Percentiles rank a stretch among this genome's conserved stretches.
Evolutionary conservation across 176 grass and related monocot species (phyloP).

Genomic region (Neostapfia colusana): DNA sequence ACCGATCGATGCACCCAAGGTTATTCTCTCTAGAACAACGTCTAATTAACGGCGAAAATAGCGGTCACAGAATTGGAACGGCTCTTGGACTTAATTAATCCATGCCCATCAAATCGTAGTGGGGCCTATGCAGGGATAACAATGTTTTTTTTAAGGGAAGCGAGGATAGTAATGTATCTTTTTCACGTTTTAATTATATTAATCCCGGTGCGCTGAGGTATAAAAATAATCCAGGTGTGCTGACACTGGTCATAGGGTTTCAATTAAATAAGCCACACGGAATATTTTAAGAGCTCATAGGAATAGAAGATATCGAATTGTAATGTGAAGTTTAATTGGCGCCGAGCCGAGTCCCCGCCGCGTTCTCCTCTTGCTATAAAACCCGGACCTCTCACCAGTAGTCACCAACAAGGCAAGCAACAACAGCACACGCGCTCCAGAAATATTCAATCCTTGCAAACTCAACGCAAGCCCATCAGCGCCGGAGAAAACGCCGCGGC

Average conservation of each 20-base stretch:
- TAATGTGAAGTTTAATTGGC: not conserved
- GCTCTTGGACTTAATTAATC: too few relatives aligned
- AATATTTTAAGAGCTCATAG: not conserved
- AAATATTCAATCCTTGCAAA: not conserved
- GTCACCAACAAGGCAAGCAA: not conserved
- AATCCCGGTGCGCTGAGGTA: too few relatives aligned
- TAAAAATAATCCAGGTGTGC: too few relatives aligned
- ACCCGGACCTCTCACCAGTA: not conserved
- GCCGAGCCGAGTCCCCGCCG: not conserved
- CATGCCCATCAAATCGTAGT: not conserved
- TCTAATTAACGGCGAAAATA: not conserved
- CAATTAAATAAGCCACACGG: not conserved
- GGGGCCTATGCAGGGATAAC: too few relatives aligned
- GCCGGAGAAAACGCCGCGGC: not conserved
- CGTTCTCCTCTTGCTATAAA: constrained; percentile 26
- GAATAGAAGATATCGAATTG: not conserved
- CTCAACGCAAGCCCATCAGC: not conserved
- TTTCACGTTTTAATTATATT: not conserved
- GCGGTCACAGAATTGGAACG: not conserved
- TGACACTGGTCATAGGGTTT: not conserved
- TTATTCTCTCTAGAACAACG: not conserved
- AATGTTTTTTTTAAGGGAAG: too few relatives aligned
- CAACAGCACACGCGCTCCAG: not conserved
- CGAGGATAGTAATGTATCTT: not conserved
- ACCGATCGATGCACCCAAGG: not conserved